Evolutionary conservation across 306 rosid species (phyloP).

Genomic region (Nissolia schottii): DNA sequence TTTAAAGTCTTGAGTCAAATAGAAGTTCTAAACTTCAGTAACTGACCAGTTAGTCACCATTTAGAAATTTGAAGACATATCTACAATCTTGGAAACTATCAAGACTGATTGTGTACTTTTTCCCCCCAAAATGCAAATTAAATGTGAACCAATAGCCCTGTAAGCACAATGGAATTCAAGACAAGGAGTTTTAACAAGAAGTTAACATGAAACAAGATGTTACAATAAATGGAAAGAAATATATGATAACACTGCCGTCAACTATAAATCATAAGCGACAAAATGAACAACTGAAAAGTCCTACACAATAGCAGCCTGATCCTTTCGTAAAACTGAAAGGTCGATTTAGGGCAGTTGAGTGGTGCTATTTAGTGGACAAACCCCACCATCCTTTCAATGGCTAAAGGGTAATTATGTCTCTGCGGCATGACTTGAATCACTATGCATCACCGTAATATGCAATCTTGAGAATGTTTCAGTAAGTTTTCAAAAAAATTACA

Average conservation of each 20-base stretch:
- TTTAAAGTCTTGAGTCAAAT: background rate
- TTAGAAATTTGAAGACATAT: background rate
- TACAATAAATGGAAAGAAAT: slow-evolving; percentile 3
- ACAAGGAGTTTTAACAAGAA: background rate
- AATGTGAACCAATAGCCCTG: slow-evolving; percentile 8
- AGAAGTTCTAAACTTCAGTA: background rate
- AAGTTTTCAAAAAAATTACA: slow-evolving; percentile 3
- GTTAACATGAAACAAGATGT: slow-evolving; percentile 3
- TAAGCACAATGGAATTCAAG: background rate
- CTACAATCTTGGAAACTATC: slow-evolving; percentile 8
- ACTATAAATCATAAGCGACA: background rate
- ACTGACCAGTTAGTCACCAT: background rate
- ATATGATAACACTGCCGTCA: background rate
- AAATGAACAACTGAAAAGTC: background rate
- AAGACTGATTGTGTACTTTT: background rate
- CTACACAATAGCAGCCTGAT: background rate
- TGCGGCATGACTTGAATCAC: background rate
- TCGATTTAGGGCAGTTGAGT: background rate
- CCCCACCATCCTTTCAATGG: background rate
- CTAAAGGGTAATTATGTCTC: background rate
- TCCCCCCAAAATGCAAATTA: background rate
- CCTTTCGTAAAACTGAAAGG: background rate
- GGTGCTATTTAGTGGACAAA: background rate
- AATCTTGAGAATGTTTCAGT: background rate
- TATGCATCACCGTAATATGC: background rate